Evolutionary conservation across 768 basidiomycete species (phyloP), one percentile per base, ranked within the genome.

Genomic region (Cyclocybe cylindracea): DNA sequence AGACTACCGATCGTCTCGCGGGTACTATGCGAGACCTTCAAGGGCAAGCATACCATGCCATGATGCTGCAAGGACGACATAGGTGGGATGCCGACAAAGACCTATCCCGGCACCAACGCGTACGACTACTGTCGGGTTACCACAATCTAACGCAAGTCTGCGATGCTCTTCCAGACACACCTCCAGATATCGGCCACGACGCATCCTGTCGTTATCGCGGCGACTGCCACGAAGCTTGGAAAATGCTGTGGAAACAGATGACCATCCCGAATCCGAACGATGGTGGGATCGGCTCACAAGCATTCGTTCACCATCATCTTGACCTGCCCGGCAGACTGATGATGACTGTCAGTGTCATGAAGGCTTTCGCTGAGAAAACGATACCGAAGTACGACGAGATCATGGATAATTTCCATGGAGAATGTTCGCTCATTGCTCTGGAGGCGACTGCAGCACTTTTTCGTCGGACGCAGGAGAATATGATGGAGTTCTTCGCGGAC

Each of bases 41-140:
- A 53, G 80, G 78, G 10, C 66, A 74, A 54, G 78, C 79, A 13
- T 84, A 82, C 55, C 74, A 79, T 49, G 67, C 74, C 37, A 77
- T 82, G 74, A 69, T 83, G 63, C 66, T 80, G 11, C 76, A 77
- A 58, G 82, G 80, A 11, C 70, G 75, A 36, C 68, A 76, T 24
- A 64, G 65, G 18, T 83, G 82, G 80, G 75, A 77, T 44, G 54
- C 67, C 7, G 80, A 81, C 47, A 57, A 64, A n/a, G 59, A 60
- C n/a, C 67, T 83, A 34, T 71, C 72, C 19, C 70, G 77, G 10
- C 64, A 73, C n/a, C 80, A 83, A 54, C 71, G 77, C 8, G 70
- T 82, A 32, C 78, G 79, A 36, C 66, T 84, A 37, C 64, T 83
- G 7, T 79, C 78, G 19, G 82, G 82, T 11, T 75, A 78, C 59